These are phyloP conservation scores for Microcos paniculata DNA, from an alignment of 345 rosid genomes.

Conservation along the genomic window DNA sequence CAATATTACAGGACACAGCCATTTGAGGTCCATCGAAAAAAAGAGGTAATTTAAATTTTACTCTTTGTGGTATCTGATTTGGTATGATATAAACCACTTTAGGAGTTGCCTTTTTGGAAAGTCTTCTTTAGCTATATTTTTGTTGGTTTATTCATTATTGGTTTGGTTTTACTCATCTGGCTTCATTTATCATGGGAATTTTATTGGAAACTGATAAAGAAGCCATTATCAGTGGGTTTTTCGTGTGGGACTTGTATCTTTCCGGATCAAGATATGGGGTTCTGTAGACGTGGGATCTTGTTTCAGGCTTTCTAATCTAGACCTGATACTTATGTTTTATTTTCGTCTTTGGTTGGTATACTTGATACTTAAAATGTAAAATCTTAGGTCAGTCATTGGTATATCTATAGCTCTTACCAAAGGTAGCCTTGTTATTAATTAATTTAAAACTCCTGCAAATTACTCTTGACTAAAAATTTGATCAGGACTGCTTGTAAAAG, in stretches of 20 bases:
- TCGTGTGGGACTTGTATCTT: background rate
- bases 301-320: background rate
- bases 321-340: background rate
- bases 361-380: background rate
- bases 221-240: background rate
- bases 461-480: no score
- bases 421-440: background rate
- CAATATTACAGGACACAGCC: constrained; percentile 64
- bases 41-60: constrained; percentile 44
- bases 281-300: background rate
- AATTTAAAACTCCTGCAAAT: background rate
- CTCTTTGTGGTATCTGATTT: background rate
- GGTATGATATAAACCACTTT: background rate
- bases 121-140: background rate
- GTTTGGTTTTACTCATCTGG: background rate
- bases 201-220: background rate
- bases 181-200: background rate
- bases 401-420: background rate
- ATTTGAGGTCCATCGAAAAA: constrained; percentile 52
- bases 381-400: background rate
- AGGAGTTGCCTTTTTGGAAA: background rate
- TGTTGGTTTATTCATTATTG: constrained; percentile 6
- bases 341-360: background rate
- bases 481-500: no score
- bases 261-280: background rate